Base-by-base conservation (phyloP, 805 yeast genomes). In the Schwanniomyces occidentalis region DNA sequence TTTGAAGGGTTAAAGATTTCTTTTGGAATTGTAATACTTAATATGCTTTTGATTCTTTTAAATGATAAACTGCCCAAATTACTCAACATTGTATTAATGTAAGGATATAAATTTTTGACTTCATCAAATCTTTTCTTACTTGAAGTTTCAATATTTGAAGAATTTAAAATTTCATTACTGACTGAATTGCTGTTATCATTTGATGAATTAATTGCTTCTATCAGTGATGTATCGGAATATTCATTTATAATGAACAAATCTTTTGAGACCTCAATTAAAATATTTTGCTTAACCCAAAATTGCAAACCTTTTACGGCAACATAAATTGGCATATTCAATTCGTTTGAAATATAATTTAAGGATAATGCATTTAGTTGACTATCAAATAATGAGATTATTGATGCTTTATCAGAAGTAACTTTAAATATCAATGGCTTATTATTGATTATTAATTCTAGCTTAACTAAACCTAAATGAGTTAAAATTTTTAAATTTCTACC, bases 391-490 rank as follows among this genome's bases (percentile, higher is more conserved):
- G 64, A 53, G 6, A 85, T 73, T 3, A 86, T 75, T 0, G 82
- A 63, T 1, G 93, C 95, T 42, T 79, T 78, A 24, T 78, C 84
- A 0, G 95, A 83, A 1, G 82, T 55, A 0, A 84, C 95, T 5
- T 64, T 63, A 41, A 75, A 69, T 0, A 49, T 42, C 15, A 53
- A 34, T 0, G 38, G 38, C 23, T 52, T 32, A n/a, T 73, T 80
- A 9, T 65, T 64, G n/a, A 84, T 56, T 4, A 27, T 34, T 7
- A 91, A 56, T 3, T 76, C 78, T 2, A 93, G 44, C 4, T 70
- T 72, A 0, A 85, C 89, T 1, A 61, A 49, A 0, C 96, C 95
- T 27, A 76, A 54, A 27, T 75, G 71, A 2, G 81, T 78, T 21
- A 82, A 51, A 48, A 83, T 62, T 23, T 67, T 65, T 32, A 91